phyloP scores from a whole-genome alignment of 2,329 filamentous ascomycete genomes.

The Neodidymelliopsis sp. region DNA sequence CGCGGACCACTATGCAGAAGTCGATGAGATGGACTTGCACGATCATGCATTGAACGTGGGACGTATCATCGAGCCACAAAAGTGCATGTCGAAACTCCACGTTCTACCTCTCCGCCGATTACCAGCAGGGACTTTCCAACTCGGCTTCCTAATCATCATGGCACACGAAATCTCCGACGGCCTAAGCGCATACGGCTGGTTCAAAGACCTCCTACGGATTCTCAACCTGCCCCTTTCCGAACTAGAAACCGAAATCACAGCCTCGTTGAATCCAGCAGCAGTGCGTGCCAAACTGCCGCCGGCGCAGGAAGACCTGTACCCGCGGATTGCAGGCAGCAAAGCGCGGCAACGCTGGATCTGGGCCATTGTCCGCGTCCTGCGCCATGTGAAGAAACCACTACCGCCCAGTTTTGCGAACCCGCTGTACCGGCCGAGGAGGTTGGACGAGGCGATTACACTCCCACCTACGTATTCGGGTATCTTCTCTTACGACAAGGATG shows the following conservation, averaged over 20 bases:
- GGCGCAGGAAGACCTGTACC: slow-evolving; percentile 58
- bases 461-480: slow-evolving; percentile 44
- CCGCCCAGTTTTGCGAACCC: slow-evolving; percentile 54
- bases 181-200: slow-evolving; percentile 52
- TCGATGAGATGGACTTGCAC: slow-evolving; percentile 50
- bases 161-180: slow-evolving; percentile 58
- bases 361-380: slow-evolving; percentile 54
- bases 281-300: slow-evolving; percentile 48
- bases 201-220: slow-evolving; percentile 48
- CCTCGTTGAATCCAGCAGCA: slow-evolving; percentile 1
- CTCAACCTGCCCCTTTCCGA: slow-evolving; percentile 22
- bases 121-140: slow-evolving; percentile 33
- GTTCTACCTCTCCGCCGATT: slow-evolving; percentile 44
- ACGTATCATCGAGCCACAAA: slow-evolving; percentile 49
- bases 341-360: slow-evolving; percentile 58
- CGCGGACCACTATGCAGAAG: slow-evolving; percentile 44
- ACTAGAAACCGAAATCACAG: slow-evolving; percentile 19
- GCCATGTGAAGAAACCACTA: slow-evolving; percentile 51
- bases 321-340: slow-evolving; percentile 45
- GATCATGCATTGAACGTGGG: slow-evolving; percentile 52
- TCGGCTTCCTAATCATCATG: slow-evolving; percentile 51
- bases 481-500: slow-evolving; percentile 48
- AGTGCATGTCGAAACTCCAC: slow-evolving; percentile 50
- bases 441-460: slow-evolving; percentile 27
- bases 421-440: slow-evolving; percentile 36